Conservation (phyloP, 371 early-diverging fungal genomes). For the Mucor racemosus region DNA sequence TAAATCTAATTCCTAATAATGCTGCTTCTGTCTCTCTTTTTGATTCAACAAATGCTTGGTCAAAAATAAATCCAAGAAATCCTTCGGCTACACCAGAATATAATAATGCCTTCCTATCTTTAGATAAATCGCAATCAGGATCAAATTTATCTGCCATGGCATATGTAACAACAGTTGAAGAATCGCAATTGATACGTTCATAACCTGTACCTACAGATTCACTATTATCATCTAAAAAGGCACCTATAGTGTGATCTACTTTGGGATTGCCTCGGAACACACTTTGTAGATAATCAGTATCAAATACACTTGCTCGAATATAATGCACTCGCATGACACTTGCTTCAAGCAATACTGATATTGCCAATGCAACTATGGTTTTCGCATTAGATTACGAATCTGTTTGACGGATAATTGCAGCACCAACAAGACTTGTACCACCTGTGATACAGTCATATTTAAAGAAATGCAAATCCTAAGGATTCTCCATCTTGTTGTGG, state of each 20-base stretch:
- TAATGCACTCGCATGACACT: background rate
- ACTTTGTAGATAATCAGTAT: background rate
- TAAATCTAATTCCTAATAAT: background rate
- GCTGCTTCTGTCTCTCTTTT: background rate
- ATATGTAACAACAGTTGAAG: background rate
- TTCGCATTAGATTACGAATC: background rate
- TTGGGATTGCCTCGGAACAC: background rate
- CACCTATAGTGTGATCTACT: background rate
- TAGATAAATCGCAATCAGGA: background rate
- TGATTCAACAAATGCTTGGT: background rate
- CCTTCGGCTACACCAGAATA: background rate
- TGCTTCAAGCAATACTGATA: background rate
- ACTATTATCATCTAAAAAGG: background rate
- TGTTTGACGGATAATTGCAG: background rate
- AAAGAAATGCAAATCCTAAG: background rate
- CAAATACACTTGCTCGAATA: constrained; percentile 2
- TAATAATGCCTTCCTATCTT: background rate
- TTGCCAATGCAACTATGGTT: background rate
- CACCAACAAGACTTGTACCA: background rate
- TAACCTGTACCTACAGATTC: background rate
- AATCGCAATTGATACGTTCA: background rate
- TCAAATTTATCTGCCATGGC: constrained; percentile 2
- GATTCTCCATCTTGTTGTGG: background rate
- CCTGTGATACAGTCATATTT: background rate
- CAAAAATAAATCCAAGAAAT: background rate